Base-by-base conservation (phyloP, 2,329 filamentous ascomycete species). In the Monosporascus sp. region DNA sequence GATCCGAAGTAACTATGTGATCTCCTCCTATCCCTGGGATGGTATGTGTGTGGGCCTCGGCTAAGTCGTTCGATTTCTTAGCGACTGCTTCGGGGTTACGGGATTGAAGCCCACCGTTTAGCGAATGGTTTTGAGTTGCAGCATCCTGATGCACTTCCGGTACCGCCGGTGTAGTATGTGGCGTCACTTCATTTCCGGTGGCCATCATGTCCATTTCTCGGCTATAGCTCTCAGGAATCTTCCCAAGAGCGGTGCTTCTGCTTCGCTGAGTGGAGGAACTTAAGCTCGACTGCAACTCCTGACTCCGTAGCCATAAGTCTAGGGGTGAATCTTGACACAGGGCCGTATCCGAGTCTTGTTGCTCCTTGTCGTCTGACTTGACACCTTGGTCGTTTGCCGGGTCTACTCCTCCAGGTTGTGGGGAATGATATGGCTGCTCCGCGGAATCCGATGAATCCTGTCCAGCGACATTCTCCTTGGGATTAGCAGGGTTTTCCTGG, bases 271-370 rank as follows among this genome's bases (percentile, higher is more conserved):
- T 63, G 24, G 63, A 60, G 27, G 56, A 38, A 9, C 52, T 49
- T 22, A 60, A 65, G 46, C 43, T 46, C 14, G 55, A 53, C 26
- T 63, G 62, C 14, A 64, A 45, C 20, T 60, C 59, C 53, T 68
- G 65, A 20, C 59, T 66, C 9, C 65, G 56, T 43, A 69, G 51
- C 66, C 66, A 69, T 26, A 66, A 51, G 45, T 66, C 60, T 24
- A 68, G 52, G 22, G 65, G 64, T 5, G 65, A 68, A 52, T 60
- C 54, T 20, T 57, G 57, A 31, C 57, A 58, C 24, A 53, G 52
- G 20, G 45, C 53, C 27, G 54, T 56, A 41, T 62, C 56, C 19
- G 22, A 31, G 22, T 17, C 22, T 7, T 19, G 43, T 46, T 46
- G 11, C 14, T 46, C 22, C 43, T 31, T 24, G 43, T 14, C 43